Conservation (phyloP, 2,329 filamentous ascomycete species). For the Colletotrichum chrysophilum region DNA sequence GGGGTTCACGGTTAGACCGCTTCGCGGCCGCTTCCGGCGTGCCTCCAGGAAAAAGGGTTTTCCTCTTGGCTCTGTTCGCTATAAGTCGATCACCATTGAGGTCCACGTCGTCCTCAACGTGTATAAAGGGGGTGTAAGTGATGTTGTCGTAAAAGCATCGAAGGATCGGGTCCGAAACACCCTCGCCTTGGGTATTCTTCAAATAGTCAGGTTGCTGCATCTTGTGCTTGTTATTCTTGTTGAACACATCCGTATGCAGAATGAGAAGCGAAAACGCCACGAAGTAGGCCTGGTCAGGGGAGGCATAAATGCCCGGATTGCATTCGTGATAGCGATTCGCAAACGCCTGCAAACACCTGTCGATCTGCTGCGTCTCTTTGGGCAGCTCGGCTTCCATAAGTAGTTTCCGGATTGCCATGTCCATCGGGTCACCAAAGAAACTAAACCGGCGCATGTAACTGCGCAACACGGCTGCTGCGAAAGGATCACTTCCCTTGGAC, state of each 20-base stretch:
- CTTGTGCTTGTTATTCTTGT: constrained; percentile 99
- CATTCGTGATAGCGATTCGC: constrained; percentile 97
- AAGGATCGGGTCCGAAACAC: constrained; percentile 90
- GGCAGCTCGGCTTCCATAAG: constrained; percentile 96
- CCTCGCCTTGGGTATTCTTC: constrained; percentile 91
- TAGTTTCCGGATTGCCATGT: constrained; percentile 95
- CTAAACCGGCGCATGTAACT: constrained; percentile 96
- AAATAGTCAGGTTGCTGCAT: constrained; percentile 97
- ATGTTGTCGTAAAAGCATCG: constrained; percentile 99
- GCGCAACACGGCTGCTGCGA: constrained; percentile 81
- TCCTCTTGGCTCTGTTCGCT: constrained; percentile 74
- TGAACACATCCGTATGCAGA: constrained; percentile 98
- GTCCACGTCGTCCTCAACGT: constrained; percentile 91
- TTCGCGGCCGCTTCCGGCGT: constrained; percentile 65
- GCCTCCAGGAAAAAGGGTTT: constrained; percentile 69
- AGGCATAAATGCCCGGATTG: constrained; percentile 93
- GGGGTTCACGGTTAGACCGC: constrained; percentile 77
- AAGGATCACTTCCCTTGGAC: constrained; percentile 85
- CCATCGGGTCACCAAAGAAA: constrained; percentile 96
- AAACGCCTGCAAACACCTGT: constrained; percentile 91
- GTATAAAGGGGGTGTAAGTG: constrained; percentile 96
- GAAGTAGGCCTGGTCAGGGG: constrained; percentile 95
- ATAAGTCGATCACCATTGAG: constrained; percentile 76
- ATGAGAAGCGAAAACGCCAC: constrained; percentile 97
- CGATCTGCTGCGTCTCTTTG: constrained; percentile 97